phyloP scores from a whole-genome alignment of 768 basidiomycete species.

The Kwoniella shandongensis region DNA sequence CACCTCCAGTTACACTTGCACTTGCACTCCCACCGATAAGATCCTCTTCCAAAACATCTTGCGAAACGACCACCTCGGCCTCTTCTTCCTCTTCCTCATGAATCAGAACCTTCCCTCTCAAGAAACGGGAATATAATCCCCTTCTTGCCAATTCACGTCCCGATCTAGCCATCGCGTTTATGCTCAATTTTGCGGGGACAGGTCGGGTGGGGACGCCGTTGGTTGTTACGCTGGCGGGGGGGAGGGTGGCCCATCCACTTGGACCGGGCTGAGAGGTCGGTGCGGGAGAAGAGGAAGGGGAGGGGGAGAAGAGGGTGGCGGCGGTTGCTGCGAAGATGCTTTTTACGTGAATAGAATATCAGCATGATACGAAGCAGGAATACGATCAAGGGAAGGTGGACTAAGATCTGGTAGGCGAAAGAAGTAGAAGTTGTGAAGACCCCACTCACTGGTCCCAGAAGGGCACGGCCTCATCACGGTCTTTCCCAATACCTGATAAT shows the following conservation, averaged over 20 bases:
- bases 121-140: slow-evolving; percentile 76
- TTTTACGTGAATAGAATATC: background rate
- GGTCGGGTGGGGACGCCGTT: background rate
- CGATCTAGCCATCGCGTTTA: slow-evolving; percentile 55
- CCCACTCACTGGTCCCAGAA: slow-evolving; percentile 93
- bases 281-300: slow-evolving; percentile 54
- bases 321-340: slow-evolving; percentile 82
- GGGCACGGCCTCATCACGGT: slow-evolving; percentile 90
- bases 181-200: slow-evolving; percentile 53
- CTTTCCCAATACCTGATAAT: slow-evolving; percentile 82
- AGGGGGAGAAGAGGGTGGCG: slow-evolving; percentile 68
- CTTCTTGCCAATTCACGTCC: slow-evolving; percentile 76
- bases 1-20: background rate
- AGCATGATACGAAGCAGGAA: too few relatives aligned
- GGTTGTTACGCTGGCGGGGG: slow-evolving; percentile 1
- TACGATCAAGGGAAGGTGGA: too few relatives aligned
- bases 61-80: background rate
- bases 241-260: slow-evolving; percentile 52
- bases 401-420: too few relatives aligned
- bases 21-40: background rate
- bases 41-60: background rate
- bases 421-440: too few relatives aligned
- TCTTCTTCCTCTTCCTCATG: slow-evolving; percentile 58
- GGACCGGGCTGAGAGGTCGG: slow-evolving; percentile 71
- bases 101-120: slow-evolving; percentile 60